Base-by-base conservation (phyloP, 257 asterid genomes). In the Jaltomata sinuosa region DNA sequence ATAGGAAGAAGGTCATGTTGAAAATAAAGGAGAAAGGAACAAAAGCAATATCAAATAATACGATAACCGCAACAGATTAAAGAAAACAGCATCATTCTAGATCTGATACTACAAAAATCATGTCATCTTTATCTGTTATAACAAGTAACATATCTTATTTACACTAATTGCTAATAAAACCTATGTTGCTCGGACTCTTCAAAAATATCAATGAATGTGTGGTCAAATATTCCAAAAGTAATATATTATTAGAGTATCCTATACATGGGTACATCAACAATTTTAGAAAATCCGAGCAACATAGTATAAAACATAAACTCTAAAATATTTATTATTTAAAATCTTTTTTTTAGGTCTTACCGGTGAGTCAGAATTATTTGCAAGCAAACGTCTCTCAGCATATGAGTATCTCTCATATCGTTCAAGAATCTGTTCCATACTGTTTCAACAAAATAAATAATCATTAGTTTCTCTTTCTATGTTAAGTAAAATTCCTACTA, bases 361-460 rank as follows among this genome's bases (percentile, higher is more conserved):
- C 83, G 89, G 91, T 31, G 92, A 90, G 47, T 91, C 89, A 53
- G 96, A 87, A 82, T 92, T 91, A 85, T 83, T 89, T 64, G 91
- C 85, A 83, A 86, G 84, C 68, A 93, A 52, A 47, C 92, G 97
- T 62, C 92, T 91, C 89, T 96, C 99, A 5, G 96, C 97, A 85
- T 88, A 96, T 5, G 99, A 94, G 82, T 94, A 94, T 81, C 98
- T 90, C 86, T 96, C 98, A 65, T 96, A 93, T 81, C 93, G 89
- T 90, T 96, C 99, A 83, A 94, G 91, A 76, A 96, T 94, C 85
- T 84, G 93, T 87, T 93, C 97, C 99, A 96, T 94, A 94, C 99
- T 96, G 95, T 87, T 61, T 22, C 50, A 68, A 65, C 1, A 22
- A 32, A 52, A 19, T 22, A n/a, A 71, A 54, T 34, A 0, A 22